These are phyloP conservation scores for Solanum pinnatisectum DNA, from an alignment of 257 asterid genomes.

Conservation along the genomic window DNA sequence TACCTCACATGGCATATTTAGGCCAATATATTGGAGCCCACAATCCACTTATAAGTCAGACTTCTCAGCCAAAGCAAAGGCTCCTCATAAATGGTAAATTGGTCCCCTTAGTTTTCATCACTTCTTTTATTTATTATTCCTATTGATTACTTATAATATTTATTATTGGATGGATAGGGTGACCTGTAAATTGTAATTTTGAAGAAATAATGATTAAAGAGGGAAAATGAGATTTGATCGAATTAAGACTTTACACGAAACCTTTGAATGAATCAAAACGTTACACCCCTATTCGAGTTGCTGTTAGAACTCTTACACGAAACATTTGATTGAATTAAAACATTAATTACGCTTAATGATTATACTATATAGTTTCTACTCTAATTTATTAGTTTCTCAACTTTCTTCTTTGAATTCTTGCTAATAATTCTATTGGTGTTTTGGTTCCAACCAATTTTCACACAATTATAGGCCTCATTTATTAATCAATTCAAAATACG, in stretches of 20 bases:
- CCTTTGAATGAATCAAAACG: neutral
- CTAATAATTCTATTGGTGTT: neutral
- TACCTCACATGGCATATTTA: conserved; percentile 54
- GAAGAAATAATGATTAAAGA: neutral
- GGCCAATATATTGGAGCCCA: conserved; percentile 16
- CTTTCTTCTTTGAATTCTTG: neutral
- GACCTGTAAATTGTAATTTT: neutral
- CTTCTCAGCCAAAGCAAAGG: conserved; percentile 16
- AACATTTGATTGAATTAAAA: neutral
- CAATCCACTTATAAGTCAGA: conserved; percentile 7
- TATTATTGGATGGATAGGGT: neutral
- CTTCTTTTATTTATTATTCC: neutral
- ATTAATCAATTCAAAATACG: neutral
- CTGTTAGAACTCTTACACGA: neutral
- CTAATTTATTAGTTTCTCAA: neutral
- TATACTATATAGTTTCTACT: neutral
- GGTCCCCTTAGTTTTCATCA: conserved; percentile 1
- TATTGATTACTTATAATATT: neutral
- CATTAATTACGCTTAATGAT: neutral
- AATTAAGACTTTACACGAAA: neutral
- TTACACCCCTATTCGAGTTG: neutral
- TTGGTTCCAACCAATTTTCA: neutral
- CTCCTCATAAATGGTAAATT: conserved; percentile 8
- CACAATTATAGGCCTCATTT: neutral
- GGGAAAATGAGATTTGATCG: neutral